These are phyloP conservation scores for Cantharellus anzutake DNA, from an alignment of 768 basidiomycete species.

Conservation along the genomic window DNA sequence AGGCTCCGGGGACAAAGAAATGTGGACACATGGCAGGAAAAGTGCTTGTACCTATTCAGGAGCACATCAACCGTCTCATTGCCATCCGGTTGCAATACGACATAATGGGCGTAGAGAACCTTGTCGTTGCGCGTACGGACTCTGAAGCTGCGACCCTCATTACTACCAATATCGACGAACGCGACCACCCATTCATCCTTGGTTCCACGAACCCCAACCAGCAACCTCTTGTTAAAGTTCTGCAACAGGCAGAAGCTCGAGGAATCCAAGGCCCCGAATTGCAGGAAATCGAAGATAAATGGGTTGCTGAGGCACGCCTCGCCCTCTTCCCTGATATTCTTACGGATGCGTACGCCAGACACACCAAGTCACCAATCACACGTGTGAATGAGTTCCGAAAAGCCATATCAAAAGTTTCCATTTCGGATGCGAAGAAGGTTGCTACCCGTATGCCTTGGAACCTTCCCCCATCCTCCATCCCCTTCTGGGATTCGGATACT, in stretches of 20 bases:
- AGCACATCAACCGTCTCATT: conserved; percentile 95
- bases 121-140: conserved; percentile 86
- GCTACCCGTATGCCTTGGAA: conserved; percentile 53
- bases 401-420: conserved; percentile 47
- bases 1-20: conserved; percentile 95
- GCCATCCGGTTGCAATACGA: conserved; percentile 96
- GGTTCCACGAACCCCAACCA: conserved; percentile 60
- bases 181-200: conserved; percentile 96
- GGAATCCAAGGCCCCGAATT: conserved; percentile 66
- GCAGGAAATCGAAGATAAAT: conserved; percentile 77
- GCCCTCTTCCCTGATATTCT: conserved; percentile 60
- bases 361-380: conserved; percentile 31
- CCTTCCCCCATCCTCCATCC: conserved; percentile 32
- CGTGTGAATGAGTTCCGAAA: conserved; percentile 41
- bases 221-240: conserved; percentile 52
- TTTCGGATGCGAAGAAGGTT: conserved; percentile 46
- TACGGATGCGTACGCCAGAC: conserved; percentile 29
- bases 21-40: conserved; percentile 90
- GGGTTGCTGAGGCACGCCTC: conserved; percentile 62
- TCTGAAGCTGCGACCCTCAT: conserved; percentile 96
- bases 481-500: conserved; percentile 90
- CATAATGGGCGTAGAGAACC: conserved; percentile 94
- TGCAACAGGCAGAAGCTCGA: conserved; percentile 65
- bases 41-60: conserved; percentile 89
- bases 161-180: conserved; percentile 86